phyloP scores from a whole-genome alignment of 1,139 yeast genomes.

The Cylindricascospora bacillispora region DNA sequence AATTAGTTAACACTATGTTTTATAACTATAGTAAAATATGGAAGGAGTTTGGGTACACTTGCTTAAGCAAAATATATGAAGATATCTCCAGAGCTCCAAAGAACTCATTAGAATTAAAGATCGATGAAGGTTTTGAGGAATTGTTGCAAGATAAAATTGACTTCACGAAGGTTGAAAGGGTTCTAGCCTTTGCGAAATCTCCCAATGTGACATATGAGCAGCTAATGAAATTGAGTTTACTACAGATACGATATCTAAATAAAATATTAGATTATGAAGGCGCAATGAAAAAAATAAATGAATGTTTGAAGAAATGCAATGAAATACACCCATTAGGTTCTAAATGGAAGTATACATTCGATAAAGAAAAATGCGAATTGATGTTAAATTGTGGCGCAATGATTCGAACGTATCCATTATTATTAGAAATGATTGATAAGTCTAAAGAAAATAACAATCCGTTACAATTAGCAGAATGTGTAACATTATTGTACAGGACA shows the following conservation, averaged over 20 bases:
- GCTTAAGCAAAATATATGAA: slow-evolving; percentile 6
- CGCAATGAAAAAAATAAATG: slow-evolving; percentile 11
- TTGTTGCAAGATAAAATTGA: background rate
- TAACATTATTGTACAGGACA: slow-evolving; percentile 10
- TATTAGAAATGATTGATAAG: slow-evolving; percentile 10
- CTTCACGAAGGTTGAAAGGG: background rate
- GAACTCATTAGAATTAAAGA: background rate
- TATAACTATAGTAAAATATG: slow-evolving; percentile 7
- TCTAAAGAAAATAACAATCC: slow-evolving; percentile 11
- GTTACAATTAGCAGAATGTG: slow-evolving; percentile 9
- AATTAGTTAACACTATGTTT: slow-evolving; percentile 4
- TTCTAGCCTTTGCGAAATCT: slow-evolving; percentile 2
- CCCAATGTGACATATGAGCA: slow-evolving; percentile 10
- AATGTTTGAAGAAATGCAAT: slow-evolving; percentile 8
- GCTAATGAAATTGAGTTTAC: slow-evolving; percentile 6
- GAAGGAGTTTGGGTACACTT: slow-evolving; percentile 8
- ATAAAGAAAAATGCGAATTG: slow-evolving; percentile 12
- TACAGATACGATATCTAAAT: slow-evolving; percentile 8
- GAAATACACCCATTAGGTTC: slow-evolving; percentile 7
- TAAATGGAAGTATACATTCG: slow-evolving; percentile 15
- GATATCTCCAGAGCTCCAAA: background rate
- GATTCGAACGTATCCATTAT: slow-evolving; percentile 10
- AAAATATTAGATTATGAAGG: slow-evolving; percentile 9
- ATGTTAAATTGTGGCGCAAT: slow-evolving; percentile 11
- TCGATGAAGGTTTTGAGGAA: slow-evolving; percentile 1